phyloP scores from a whole-genome alignment of 1,139 yeast genomes.

The Pichia sp. region DNA sequence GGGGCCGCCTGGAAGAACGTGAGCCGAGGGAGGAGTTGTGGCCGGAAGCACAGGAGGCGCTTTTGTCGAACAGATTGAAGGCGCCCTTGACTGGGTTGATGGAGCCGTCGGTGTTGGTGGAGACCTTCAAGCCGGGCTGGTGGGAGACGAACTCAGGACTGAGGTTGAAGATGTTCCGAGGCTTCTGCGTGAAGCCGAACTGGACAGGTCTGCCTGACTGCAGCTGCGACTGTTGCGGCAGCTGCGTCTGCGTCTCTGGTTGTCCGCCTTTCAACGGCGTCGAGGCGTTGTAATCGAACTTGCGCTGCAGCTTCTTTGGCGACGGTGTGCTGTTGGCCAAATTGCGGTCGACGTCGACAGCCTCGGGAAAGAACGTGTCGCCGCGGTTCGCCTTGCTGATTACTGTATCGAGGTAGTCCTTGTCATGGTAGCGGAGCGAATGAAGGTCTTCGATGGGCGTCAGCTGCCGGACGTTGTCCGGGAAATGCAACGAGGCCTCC shows the following conservation, averaged over 20 bases:
- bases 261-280: constrained; percentile 4
- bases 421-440: constrained; percentile 13
- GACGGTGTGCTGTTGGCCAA: neutral
- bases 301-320: constrained; percentile 11
- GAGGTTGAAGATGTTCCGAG: constrained; percentile 15
- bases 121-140: constrained; percentile 35
- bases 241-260: too few species aligned
- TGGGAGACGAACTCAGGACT: constrained; percentile 27
- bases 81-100: constrained; percentile 42
- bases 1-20: constrained; percentile 19
- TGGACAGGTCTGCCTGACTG: constrained; percentile 9
- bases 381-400: constrained; percentile 25
- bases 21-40: constrained; percentile 8
- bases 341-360: neutral
- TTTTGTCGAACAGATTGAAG: constrained; percentile 44
- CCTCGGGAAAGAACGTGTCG: constrained; percentile 26
- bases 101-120: constrained; percentile 29
- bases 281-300: constrained; percentile 1
- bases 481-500: constrained; percentile 10
- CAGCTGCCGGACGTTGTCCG: constrained; percentile 10
- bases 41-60: constrained; percentile 25
- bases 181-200: neutral
- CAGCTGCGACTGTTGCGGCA: neutral
- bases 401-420: constrained; percentile 22
- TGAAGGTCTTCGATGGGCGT: constrained; percentile 22